Conservation (phyloP, 2,329 filamentous ascomycete species). For the Cephalotrichum gorgonifer region DNA sequence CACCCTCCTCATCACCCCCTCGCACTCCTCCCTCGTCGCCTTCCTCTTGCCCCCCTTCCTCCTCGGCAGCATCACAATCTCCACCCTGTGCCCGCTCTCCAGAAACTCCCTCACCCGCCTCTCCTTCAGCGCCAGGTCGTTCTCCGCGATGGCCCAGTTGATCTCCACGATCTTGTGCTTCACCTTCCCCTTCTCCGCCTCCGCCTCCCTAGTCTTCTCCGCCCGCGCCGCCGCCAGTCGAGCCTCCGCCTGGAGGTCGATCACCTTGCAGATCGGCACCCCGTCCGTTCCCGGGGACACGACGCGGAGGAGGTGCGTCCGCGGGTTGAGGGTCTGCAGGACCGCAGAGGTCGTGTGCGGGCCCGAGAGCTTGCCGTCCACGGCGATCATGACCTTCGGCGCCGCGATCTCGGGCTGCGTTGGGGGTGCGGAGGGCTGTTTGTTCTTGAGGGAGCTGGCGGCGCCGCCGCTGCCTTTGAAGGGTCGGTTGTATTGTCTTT, state of each 20-base stretch:
- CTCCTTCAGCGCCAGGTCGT: constrained; percentile 67
- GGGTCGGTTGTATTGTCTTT: constrained; percentile 4
- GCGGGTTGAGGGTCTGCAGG: constrained; percentile 25
- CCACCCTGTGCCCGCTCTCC: constrained; percentile 63
- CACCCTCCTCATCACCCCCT: constrained; percentile 36
- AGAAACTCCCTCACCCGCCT: constrained; percentile 60
- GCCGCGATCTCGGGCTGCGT: constrained; percentile 34
- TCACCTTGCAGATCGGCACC: constrained; percentile 54
- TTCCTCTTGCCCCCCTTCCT: constrained; percentile 50
- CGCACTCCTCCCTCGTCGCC: constrained; percentile 51
- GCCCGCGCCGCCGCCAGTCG: constrained; percentile 19
- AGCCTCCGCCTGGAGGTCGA: constrained; percentile 44
- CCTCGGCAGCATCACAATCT: constrained; percentile 54
- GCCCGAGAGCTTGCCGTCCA: constrained; percentile 26
- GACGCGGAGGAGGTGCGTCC: constrained; percentile 29
- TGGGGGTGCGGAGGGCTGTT: constrained; percentile 12
- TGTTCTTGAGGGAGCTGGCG: background rate
- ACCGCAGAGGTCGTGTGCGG: constrained; percentile 27
- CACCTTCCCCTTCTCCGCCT: constrained; percentile 29
- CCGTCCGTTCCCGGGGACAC: constrained; percentile 18
- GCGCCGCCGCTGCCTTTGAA: background rate
- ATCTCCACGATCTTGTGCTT: constrained; percentile 71
- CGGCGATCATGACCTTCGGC: constrained; percentile 29
- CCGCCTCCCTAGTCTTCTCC: constrained; percentile 28
- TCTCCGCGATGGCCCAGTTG: constrained; percentile 72